Base-by-base conservation (phyloP, 768 basidiomycete species). In the Mycena maculata region DNA sequence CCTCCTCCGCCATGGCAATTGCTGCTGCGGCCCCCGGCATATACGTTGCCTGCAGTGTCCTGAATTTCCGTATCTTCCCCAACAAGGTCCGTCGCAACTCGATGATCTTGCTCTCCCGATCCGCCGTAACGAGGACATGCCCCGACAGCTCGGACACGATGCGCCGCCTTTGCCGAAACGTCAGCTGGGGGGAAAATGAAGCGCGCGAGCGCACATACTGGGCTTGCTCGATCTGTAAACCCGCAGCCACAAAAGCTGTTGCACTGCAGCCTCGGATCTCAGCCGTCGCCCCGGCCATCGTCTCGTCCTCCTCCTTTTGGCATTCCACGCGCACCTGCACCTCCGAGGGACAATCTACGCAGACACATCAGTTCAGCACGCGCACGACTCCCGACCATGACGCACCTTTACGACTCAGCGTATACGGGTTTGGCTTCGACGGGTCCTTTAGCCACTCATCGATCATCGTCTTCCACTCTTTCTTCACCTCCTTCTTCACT, bases 161-260 rank as follows among this genome's bases (percentile, higher is more conserved):
- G n/a, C n/a, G n/a, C n/a, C n/a, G n/a, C n/a, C n/a, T n/a, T n/a
- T n/a, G n/a, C n/a, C 7, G 27, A 4, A 2, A 25, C 15, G 6
- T 8, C 22, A 36, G 8, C 18, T 7, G 5, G n/a, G 9, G 18
- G 5, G 5, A n/a, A n/a, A n/a, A n/a, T n/a, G 16, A 9, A 38
- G 20, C 2, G n/a, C n/a, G n/a, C n/a, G n/a, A n/a, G n/a, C n/a
- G n/a, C n/a, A 65, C 68, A 10, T 39, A 70, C 68, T 70, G 68
- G 11, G 52, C 13, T 8, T 66, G 57, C 36, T 70, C 68, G 12
- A 70, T 23, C 44, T 70, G 63, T 1, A 70, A 16, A 1, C 68
- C 68, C 12, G 63, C 36, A 1, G 49, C 49, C 25, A 69, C 23
- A 42, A 69, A 64, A 0, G 54, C 61, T 1, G 63, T 56, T 8